Evolutionary conservation across 164 flowering plant genomes (phyloP).

Genomic region (Magnolia changhungtana): DNA sequence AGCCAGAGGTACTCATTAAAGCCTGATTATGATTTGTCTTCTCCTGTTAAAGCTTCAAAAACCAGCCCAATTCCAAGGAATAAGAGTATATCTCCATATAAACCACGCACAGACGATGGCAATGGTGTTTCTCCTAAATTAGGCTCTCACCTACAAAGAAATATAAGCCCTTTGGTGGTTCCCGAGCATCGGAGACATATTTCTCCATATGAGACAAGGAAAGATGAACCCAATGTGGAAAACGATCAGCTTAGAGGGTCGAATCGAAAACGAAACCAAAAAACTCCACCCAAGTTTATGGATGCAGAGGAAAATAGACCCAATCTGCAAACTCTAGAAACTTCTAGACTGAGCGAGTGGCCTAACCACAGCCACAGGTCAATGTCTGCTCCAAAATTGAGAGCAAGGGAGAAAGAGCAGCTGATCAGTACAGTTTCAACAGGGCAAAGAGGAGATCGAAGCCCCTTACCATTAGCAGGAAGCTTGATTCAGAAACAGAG

Average conservation of each 20-base stretch:
- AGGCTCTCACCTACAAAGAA: conserved; percentile 13
- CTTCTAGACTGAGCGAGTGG: conserved; percentile 18
- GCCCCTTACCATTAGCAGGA: conserved; percentile 26
- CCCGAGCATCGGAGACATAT: conserved; percentile 30
- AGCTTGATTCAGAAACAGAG: conserved; percentile 25
- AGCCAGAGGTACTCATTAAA: conserved; percentile 10
- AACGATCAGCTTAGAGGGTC: conserved; percentile 17
- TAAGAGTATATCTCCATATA: conserved; percentile 45
- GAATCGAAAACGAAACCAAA: conserved; percentile 12
- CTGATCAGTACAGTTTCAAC: conserved; percentile 11
- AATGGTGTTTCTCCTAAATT: conserved; percentile 15
- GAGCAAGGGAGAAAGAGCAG: conserved; percentile 29
- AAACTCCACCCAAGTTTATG: conserved; percentile 5
- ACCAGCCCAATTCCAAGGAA: conserved; percentile 25
- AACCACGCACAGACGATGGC: conserved; percentile 26
- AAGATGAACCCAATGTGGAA: conserved; percentile 18
- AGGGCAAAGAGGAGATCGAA: conserved; percentile 26
- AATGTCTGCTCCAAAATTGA: conserved; percentile 43
- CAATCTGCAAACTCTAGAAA: background rate
- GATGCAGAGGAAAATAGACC: conserved; percentile 9
- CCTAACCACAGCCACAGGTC: conserved; percentile 36
- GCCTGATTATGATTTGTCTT: conserved; percentile 11
- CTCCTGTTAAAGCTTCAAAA: conserved; percentile 16
- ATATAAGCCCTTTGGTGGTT: conserved; percentile 33
- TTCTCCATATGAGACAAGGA: conserved; percentile 38